These are phyloP conservation scores for Carnegiea gigantea DNA, from an alignment of 179 eudicot species.

Conservation along the genomic window DNA sequence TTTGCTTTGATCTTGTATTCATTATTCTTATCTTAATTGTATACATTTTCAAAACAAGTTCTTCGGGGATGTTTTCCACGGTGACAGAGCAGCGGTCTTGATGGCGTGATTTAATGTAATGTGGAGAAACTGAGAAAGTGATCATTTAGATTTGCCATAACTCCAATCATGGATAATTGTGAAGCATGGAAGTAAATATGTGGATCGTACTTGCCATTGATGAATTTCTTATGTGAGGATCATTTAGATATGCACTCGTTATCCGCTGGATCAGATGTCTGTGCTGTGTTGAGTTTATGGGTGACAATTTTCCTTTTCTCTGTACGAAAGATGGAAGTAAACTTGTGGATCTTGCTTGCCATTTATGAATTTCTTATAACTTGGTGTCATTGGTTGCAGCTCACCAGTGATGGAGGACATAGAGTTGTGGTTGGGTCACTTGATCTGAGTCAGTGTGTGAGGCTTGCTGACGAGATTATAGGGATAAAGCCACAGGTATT, in stretches of 20 bases:
- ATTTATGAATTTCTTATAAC: background rate
- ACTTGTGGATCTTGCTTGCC: background rate
- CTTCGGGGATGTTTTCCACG: background rate
- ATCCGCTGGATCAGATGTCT: background rate
- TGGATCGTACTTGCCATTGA: no score
- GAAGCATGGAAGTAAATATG: background rate
- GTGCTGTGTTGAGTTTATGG: background rate
- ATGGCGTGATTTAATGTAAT: background rate
- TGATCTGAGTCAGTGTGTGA: constrained; percentile 79
- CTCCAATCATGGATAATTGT: background rate
- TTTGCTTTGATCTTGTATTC: background rate
- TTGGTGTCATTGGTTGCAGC: constrained; percentile 34
- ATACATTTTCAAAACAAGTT: background rate
- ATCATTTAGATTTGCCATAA: background rate
- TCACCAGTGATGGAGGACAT: constrained; percentile 54
- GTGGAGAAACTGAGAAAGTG: no score
- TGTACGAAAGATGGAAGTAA: background rate
- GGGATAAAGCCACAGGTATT: constrained; percentile 83
- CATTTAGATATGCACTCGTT: background rate
- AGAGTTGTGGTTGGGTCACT: constrained; percentile 77
- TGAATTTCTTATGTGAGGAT: no score
- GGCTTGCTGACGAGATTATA: constrained; percentile 82
- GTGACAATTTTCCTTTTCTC: background rate
- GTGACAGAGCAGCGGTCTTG: background rate
- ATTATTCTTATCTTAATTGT: background rate